Conservation (phyloP, 1,284 basidiomycete species). For the Puccinia novopanici region DNA sequence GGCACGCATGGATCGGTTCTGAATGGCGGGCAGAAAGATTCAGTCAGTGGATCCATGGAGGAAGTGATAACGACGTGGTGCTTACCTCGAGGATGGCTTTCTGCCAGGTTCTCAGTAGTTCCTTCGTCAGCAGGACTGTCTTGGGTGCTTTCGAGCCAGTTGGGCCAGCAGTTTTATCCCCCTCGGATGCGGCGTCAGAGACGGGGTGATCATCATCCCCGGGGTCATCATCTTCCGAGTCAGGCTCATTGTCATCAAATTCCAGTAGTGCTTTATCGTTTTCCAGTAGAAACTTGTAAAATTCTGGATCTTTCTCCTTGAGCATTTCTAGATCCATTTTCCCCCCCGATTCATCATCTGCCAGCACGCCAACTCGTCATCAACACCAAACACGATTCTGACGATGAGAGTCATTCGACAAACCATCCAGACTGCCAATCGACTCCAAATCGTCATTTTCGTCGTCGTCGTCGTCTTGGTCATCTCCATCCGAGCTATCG, state of each 20-base stretch:
- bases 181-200: slow-evolving; percentile 53
- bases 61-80: slow-evolving; percentile 13
- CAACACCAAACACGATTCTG: neutral
- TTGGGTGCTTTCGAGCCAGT: slow-evolving; percentile 64
- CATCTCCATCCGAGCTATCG: slow-evolving; percentile 9
- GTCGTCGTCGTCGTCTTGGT: slow-evolving; percentile 38
- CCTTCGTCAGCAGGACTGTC: slow-evolving; percentile 67
- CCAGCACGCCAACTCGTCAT: neutral
- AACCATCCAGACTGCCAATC: slow-evolving; percentile 35
- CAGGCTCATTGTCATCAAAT: slow-evolving; percentile 63
- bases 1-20: slow-evolving; percentile 72
- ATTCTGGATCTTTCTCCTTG: slow-evolving; percentile 93
- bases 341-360: slow-evolving; percentile 6
- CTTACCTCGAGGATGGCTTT: slow-evolving; percentile 80
- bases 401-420: neutral
- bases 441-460: slow-evolving; percentile 43
- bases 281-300: slow-evolving; percentile 96
- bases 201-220: slow-evolving; percentile 58
- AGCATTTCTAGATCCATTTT: slow-evolving; percentile 76
- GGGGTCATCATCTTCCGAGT: slow-evolving; percentile 54
- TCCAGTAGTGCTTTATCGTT: slow-evolving; percentile 86
- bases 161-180: slow-evolving; percentile 60
- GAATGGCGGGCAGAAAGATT: neutral
- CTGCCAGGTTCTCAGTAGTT: slow-evolving; percentile 80
- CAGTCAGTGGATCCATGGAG: neutral